Conservation (phyloP, 805 yeast genomes). For the Kockiozyma suomiensis region DNA sequence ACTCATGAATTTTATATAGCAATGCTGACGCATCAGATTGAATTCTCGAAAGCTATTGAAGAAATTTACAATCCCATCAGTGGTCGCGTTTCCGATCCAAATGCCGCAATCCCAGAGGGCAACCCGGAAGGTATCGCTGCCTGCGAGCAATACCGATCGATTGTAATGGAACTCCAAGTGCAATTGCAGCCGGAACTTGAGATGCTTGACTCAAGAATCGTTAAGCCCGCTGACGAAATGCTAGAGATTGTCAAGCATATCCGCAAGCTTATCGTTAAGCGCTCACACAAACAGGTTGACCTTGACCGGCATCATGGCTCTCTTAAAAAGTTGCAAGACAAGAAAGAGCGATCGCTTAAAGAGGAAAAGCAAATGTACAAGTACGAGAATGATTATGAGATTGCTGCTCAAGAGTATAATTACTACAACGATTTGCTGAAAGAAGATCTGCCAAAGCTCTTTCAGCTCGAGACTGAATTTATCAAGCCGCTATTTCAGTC, state of each 20-base stretch:
- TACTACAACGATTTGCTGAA: constrained; percentile 95
- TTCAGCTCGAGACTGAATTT: constrained; percentile 86
- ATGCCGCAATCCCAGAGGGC: constrained; percentile 82
- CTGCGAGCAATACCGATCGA: constrained; percentile 84
- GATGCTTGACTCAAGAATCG: constrained; percentile 84
- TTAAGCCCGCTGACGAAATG: constrained; percentile 88
- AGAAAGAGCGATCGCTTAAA: constrained; percentile 80
- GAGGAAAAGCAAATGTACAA: constrained; percentile 89
- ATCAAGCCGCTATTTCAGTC: constrained; percentile 92
- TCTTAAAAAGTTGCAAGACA: constrained; percentile 71
- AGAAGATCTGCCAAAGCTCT: constrained; percentile 83
- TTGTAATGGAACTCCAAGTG: constrained; percentile 82
- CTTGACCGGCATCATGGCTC: constrained; percentile 80
- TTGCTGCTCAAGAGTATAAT: constrained; percentile 94
- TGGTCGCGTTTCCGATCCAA: constrained; percentile 89
- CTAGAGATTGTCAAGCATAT: constrained; percentile 77
- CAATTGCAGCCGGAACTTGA: constrained; percentile 90
- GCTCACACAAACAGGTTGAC: constrained; percentile 94
- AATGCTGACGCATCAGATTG: constrained; percentile 90
- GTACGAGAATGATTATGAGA: constrained; percentile 84
- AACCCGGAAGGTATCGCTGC: constrained; percentile 97
- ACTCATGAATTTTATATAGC: constrained; percentile 14
- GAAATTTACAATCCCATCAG: constrained; percentile 95
- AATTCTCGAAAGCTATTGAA: constrained; percentile 92
- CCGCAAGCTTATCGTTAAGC: constrained; percentile 91